These are phyloP conservation scores for Aspergillus aculeatus DNA, from an alignment of 2,329 filamentous ascomycete species.

Conservation along the genomic window DNA sequence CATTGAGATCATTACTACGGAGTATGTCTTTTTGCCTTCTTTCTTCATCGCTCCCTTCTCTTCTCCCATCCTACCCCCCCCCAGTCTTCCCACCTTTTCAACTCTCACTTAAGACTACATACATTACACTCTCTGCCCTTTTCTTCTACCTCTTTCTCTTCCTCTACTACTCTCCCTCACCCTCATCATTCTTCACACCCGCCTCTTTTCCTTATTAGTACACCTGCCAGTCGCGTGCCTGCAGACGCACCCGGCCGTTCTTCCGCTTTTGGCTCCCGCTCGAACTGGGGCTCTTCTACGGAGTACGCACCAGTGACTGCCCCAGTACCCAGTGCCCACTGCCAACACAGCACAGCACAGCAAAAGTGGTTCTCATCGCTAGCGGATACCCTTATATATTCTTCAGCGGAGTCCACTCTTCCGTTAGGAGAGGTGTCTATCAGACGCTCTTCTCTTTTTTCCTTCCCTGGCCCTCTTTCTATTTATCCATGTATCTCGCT, in stretches of 20 bases:
- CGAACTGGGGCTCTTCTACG: slow-evolving; percentile 17
- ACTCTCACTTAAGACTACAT: not conserved
- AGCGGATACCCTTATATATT: slow-evolving; percentile 5
- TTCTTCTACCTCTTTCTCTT: not conserved
- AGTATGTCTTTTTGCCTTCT: slow-evolving; percentile 3
- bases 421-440: slow-evolving; percentile 4
- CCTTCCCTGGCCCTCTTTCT: not conserved
- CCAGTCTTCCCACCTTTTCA: not conserved
- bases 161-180: not conserved
- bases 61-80: not conserved
- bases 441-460: slow-evolving; percentile 5
- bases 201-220: not conserved
- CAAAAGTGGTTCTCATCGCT: slow-evolving; percentile 13
- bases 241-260: slow-evolving; percentile 19
- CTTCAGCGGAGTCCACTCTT: slow-evolving; percentile 5
- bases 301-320: no score
- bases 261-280: slow-evolving; percentile 20
- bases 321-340: no score
- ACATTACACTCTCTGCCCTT: not conserved
- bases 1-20: slow-evolving; percentile 13
- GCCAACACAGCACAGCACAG: slow-evolving; percentile 19
- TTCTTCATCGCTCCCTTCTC: not conserved
- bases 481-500: slow-evolving; percentile 40
- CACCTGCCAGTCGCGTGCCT: slow-evolving; percentile 23
- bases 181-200: not conserved